Percentiles rank a stretch among this genome's conserved stretches.
Conservation (phyloP, 768 basidiomycete species). For the Auricularia cornea region DNA sequence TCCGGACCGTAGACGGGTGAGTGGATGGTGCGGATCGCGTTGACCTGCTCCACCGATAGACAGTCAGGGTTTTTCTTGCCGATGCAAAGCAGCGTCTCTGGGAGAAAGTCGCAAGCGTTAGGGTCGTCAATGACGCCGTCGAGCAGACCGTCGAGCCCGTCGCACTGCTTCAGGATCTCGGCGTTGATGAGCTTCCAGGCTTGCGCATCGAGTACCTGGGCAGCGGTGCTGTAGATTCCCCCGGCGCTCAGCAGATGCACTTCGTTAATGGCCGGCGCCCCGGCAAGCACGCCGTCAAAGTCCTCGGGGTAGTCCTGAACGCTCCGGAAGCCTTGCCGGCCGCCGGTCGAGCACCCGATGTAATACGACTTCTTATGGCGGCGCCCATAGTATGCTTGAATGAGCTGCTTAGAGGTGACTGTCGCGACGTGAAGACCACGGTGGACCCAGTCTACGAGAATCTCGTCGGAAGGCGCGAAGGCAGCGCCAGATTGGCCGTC, state of each 20-base stretch:
- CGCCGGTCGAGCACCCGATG: constrained; percentile 24
- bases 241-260: background rate
- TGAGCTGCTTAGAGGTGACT: constrained; percentile 19
- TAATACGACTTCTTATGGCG: constrained; percentile 18
- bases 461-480: constrained; percentile 16
- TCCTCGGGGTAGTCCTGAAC: constrained; percentile 23
- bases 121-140: constrained; percentile 24
- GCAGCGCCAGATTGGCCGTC: constrained; percentile 12
- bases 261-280: constrained; percentile 21
- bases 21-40: constrained; percentile 20
- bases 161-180: constrained; percentile 26
- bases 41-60: constrained; percentile 19
- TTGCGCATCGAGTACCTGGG: background rate
- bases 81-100: constrained; percentile 21
- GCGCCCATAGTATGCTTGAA: constrained; percentile 18
- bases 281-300: constrained; percentile 26
- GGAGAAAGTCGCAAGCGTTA: constrained; percentile 20
- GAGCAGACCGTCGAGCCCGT: constrained; percentile 21
- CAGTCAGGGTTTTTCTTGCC: constrained; percentile 10
- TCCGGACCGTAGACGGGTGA: constrained; percentile 19
- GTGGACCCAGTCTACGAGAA: constrained; percentile 22
- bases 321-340: constrained; percentile 21
- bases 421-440: constrained; percentile 20
- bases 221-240: background rate
- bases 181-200: constrained; percentile 18